Percentiles rank a stretch among this genome's conserved stretches.
phyloP scores from a whole-genome alignment of 352 stramenopile genomes.

The Globisporangium rhizosaccharum region DNA sequence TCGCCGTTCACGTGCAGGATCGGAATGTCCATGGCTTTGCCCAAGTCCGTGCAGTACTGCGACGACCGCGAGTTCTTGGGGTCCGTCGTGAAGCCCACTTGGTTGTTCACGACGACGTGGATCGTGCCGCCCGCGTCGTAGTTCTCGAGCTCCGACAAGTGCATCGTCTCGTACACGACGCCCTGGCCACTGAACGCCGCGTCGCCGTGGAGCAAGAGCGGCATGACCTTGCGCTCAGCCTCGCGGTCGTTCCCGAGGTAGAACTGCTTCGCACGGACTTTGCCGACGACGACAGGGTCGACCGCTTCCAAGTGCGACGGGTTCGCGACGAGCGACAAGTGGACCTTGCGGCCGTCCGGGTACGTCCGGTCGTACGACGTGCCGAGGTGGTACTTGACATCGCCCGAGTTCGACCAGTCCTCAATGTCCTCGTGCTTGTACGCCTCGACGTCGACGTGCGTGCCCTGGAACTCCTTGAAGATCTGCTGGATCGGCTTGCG shows the following conservation, averaged over 20 bases:
- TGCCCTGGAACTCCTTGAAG: conserved; percentile 96
- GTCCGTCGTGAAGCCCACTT: conserved; percentile 97
- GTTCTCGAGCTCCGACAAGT: conserved; percentile 89
- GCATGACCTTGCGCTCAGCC: conserved; percentile 87
- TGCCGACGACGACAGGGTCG: conserved; percentile 94
- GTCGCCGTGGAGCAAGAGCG: conserved; percentile 96
- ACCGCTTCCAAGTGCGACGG: conserved; percentile 97
- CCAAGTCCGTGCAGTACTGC: conserved; percentile 95
- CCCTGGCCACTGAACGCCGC: conserved; percentile 95
- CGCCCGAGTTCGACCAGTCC: conserved; percentile 90
- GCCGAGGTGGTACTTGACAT: conserved; percentile 99
- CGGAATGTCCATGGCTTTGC: conserved; percentile 94
- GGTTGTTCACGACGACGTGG: conserved; percentile 99
- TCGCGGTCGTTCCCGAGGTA: conserved; percentile 91
- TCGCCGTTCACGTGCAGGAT: conserved; percentile 94
- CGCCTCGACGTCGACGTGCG: conserved; percentile 92
- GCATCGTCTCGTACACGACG: conserved; percentile 98
- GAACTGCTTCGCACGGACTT: conserved; percentile 95
- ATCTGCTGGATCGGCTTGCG: conserved; percentile 97
- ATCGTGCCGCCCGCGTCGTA: conserved; percentile 96
- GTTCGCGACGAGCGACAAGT: conserved; percentile 96
- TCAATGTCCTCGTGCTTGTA: conserved; percentile 72
- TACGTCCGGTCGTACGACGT: conserved; percentile 96
- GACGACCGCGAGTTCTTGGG: conserved; percentile 92
- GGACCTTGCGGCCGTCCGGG: conserved; percentile 91